These are phyloP conservation scores for Capsicum pubescens DNA, from an alignment of 257 asterid genomes.

Conservation along the genomic window DNA sequence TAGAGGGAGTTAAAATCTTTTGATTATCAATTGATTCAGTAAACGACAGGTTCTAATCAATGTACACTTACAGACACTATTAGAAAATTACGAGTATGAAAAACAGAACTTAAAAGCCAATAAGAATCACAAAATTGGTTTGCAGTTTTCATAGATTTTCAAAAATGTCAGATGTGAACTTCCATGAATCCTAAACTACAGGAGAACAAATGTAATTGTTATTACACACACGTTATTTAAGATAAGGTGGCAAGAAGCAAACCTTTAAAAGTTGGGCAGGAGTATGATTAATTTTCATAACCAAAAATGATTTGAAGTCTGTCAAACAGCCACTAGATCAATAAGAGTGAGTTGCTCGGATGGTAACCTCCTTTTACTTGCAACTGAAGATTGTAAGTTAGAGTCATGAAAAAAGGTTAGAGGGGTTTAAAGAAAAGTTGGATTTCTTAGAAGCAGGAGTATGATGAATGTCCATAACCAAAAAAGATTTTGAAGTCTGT, in stretches of 20 bases:
- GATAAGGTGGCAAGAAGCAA: conserved; percentile 30
- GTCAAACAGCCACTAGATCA: too few relatives aligned
- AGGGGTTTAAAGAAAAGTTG: too few relatives aligned
- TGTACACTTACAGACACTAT: neutral
- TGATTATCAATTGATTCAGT: neutral
- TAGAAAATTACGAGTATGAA: neutral
- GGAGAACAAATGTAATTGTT: neutral
- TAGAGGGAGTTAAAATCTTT: neutral
- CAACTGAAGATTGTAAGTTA: too few relatives aligned
- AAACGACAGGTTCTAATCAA: too few relatives aligned
- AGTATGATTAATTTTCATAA: too few relatives aligned
- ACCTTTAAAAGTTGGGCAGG: conserved; percentile 81
- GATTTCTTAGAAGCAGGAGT: too few relatives aligned
- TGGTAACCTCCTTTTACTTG: too few relatives aligned
- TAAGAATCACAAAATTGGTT: neutral
- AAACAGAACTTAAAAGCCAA: neutral
- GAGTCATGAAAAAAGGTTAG: too few relatives aligned
- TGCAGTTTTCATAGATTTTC: neutral
- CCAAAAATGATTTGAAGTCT: too few relatives aligned
- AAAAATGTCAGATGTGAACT: neutral
- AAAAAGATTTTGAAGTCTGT: too few relatives aligned
- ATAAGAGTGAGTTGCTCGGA: too few relatives aligned
- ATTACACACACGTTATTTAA: neutral
- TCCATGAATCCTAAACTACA: neutral
- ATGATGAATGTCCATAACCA: too few relatives aligned